Evolutionary conservation across 78 protist species (phyloP).

Genomic region (Speleostelium caveatum): DNA sequence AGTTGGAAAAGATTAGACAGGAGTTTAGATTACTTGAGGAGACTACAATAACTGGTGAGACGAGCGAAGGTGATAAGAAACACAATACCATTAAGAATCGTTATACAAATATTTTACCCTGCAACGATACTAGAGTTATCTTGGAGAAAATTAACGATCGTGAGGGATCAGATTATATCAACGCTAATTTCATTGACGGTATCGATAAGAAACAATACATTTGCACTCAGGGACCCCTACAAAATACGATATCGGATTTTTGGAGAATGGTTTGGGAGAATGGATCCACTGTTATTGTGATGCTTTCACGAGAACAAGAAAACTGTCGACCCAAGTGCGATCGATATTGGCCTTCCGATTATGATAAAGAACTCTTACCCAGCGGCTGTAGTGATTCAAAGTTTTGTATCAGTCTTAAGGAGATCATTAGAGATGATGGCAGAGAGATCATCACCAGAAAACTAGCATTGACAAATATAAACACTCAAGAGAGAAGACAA

Average conservation of each 20-base stretch:
- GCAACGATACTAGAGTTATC: slow-evolving; percentile 64
- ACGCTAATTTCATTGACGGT: slow-evolving; percentile 86
- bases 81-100: slow-evolving; percentile 82
- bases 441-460: slow-evolving; percentile 53
- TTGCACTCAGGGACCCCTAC: slow-evolving; percentile 90
- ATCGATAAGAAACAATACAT: slow-evolving; percentile 69
- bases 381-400: neutral
- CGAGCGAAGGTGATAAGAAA: slow-evolving; percentile 53
- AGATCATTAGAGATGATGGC: slow-evolving; percentile 2
- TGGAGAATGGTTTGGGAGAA: slow-evolving; percentile 93
- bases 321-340: slow-evolving; percentile 77
- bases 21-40: slow-evolving; percentile 37
- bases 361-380: slow-evolving; percentile 11
- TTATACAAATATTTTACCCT: slow-evolving; percentile 84
- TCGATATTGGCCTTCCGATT: slow-evolving; percentile 84
- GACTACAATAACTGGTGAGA: slow-evolving; percentile 10
- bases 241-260: slow-evolving; percentile 83
- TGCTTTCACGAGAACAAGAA: slow-evolving; percentile 80
- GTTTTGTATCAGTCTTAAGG: neutral
- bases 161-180: slow-evolving; percentile 87
- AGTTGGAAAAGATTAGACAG: neutral
- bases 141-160: slow-evolving; percentile 27
- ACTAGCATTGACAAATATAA: neutral
- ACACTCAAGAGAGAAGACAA: neutral
- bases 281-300: slow-evolving; percentile 66